Conservation (phyloP, 192 early-diverging fungal species). For the Mortierella alpina region DNA sequence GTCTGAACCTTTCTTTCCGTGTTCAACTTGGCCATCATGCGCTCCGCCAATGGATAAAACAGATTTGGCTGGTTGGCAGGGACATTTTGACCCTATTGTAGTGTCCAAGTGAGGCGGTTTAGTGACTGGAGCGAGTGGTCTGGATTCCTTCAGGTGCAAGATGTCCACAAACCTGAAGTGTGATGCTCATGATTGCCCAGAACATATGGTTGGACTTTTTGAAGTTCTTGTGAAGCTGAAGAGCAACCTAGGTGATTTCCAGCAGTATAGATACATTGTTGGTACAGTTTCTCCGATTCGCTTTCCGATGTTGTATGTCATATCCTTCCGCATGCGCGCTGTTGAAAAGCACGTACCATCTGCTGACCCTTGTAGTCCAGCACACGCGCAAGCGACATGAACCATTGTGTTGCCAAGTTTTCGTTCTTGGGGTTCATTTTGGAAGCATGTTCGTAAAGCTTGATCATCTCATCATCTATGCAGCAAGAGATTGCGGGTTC, state of each 20-base stretch:
- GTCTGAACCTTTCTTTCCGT: constrained; percentile 71
- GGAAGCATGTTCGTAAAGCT: constrained; percentile 78
- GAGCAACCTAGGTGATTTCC: constrained; percentile 64
- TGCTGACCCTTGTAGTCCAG: constrained; percentile 76
- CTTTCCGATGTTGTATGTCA: not conserved
- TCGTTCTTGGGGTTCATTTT: constrained; percentile 72
- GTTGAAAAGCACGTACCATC: constrained; percentile 51
- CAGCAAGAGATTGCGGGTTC: not conserved
- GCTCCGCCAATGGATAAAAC: constrained; percentile 77
- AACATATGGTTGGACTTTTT: constrained; percentile 85
- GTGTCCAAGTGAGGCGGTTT: not conserved
- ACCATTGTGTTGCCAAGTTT: constrained; percentile 79
- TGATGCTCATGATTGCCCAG: constrained; percentile 86
- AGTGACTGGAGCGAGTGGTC: not conserved
- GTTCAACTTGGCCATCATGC: constrained; percentile 84
- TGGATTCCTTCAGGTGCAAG: not conserved
- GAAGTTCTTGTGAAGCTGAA: constrained; percentile 85
- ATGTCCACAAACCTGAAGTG: constrained; percentile 72
- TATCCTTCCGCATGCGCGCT: not conserved
- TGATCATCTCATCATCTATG: constrained; percentile 74
- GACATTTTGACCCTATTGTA: constrained; percentile 51
- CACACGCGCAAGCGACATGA: constrained; percentile 82
- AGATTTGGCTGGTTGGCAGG: constrained; percentile 56
- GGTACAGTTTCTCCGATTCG: not conserved
- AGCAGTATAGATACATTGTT: not conserved